Percentiles rank a stretch among this genome's conserved stretches.
These are phyloP conservation scores for Earliella scabrosa DNA, from an alignment of 1,284 basidiomycete species.

Conservation along the genomic window DNA sequence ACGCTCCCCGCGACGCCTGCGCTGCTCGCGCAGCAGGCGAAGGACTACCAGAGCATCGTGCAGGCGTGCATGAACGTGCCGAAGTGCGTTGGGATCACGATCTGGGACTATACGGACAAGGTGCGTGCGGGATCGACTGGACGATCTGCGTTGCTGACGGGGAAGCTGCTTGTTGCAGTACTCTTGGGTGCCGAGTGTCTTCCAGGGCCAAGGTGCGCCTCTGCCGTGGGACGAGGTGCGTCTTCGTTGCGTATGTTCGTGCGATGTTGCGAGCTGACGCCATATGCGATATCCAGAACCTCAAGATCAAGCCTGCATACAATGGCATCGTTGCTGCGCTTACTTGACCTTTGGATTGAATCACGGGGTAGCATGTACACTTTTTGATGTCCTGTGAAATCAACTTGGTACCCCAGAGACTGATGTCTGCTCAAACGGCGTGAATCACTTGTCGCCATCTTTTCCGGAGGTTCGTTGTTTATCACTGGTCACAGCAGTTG, in stretches of 20 bases:
- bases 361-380: too few species aligned
- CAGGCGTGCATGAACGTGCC: slow-evolving; percentile 46
- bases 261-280: background rate
- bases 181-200: slow-evolving; percentile 40
- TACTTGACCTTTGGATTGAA: background rate
- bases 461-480: too few species aligned
- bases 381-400: too few species aligned
- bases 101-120: slow-evolving; percentile 56
- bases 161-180: too few species aligned
- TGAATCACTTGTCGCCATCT: too few species aligned
- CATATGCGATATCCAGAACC: slow-evolving; percentile 12
- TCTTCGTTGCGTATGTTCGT: background rate
- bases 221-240: slow-evolving; percentile 40
- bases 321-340: slow-evolving; percentile 26
- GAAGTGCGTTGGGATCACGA: slow-evolving; percentile 51
- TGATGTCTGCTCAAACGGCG: too few species aligned
- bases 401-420: too few species aligned
- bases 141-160: too few species aligned
- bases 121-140: background rate
- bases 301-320: slow-evolving; percentile 29
- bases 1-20: slow-evolving; percentile 49
- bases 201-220: slow-evolving; percentile 41
- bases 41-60: slow-evolving; percentile 51
- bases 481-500: too few species aligned
- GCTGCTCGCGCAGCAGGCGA: slow-evolving; percentile 51